These are phyloP conservation scores for Pseudohalonectria lignicola DNA, from an alignment of 2,329 filamentous ascomycete genomes.

Conservation along the genomic window DNA sequence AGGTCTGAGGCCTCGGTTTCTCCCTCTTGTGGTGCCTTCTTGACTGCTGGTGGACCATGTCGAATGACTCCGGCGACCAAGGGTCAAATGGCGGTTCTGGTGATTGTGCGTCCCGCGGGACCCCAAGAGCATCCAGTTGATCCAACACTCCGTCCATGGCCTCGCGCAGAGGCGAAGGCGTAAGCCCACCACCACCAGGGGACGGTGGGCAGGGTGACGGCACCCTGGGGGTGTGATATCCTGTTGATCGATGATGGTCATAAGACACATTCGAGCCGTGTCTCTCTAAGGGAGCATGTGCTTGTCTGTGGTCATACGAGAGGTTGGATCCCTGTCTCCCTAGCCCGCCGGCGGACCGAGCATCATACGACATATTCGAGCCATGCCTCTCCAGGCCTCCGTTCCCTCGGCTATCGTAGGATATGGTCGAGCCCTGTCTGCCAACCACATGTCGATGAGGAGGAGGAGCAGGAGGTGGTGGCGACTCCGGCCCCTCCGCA, in stretches of 20 bases:
- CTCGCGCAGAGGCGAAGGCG: slow-evolving; percentile 82
- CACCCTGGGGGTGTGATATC: slow-evolving; percentile 42
- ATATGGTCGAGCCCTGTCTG: slow-evolving; percentile 18
- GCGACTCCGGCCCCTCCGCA: slow-evolving; percentile 37
- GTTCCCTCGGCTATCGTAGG: slow-evolving; percentile 15
- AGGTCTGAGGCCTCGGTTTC: slow-evolving; percentile 53
- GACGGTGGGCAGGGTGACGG: slow-evolving; percentile 59
- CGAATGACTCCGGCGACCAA: slow-evolving; percentile 88
- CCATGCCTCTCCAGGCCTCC: slow-evolving; percentile 18
- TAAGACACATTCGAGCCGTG: slow-evolving; percentile 20
- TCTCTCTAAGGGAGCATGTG: slow-evolving; percentile 7
- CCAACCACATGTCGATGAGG: slow-evolving; percentile 59
- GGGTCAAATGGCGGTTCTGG: slow-evolving; percentile 47
- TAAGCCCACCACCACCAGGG: slow-evolving; percentile 55
- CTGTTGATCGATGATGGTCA: slow-evolving; percentile 23
- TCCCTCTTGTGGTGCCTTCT: slow-evolving; percentile 15
- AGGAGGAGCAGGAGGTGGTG: slow-evolving; percentile 72
- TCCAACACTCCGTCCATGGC: slow-evolving; percentile 99
- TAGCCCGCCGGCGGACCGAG: slow-evolving; percentile 9
- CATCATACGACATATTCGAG: slow-evolving; percentile 25
- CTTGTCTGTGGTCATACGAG: slow-evolving; percentile 5
- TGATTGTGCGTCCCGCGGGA: slow-evolving; percentile 43
- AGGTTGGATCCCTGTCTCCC: slow-evolving; percentile 9
- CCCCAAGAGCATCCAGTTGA: slow-evolving; percentile 77
- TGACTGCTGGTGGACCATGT: slow-evolving; percentile 35